These are phyloP conservation scores for Fraxinus platypoda DNA, from an alignment of 305 asterid genomes.

Conservation along the genomic window DNA sequence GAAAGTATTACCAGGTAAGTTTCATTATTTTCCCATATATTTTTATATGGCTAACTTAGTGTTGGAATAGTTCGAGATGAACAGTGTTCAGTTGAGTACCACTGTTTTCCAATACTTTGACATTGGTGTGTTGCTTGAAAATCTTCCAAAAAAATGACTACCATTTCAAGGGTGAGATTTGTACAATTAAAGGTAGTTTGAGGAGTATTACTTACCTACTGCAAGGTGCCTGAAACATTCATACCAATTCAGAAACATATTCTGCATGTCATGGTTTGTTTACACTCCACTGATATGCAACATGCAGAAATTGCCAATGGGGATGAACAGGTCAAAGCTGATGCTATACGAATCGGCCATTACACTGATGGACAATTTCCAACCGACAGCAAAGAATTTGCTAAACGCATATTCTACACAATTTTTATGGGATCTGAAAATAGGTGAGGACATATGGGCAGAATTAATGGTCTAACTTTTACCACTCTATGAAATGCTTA, in stretches of 20 bases:
- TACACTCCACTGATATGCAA: conserved; percentile 15
- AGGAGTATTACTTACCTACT: conserved; percentile 5
- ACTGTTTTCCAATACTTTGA: not conserved
- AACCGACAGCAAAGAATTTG: conserved; percentile 83
- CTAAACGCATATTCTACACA: conserved; percentile 84
- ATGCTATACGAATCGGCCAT: conserved; percentile 85
- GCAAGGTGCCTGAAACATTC: conserved; percentile 11
- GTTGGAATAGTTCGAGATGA: not conserved
- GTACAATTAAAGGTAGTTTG: not conserved
- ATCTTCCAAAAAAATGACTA: conserved; percentile 4
- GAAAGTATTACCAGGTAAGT: not conserved
- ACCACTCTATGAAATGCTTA: conserved; percentile 1
- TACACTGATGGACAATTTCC: conserved; percentile 79
- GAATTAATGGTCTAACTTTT: not conserved
- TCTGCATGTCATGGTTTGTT: conserved; percentile 7
- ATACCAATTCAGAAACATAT: not conserved
- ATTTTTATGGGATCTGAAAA: conserved; percentile 95
- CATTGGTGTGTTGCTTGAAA: not conserved
- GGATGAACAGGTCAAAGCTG: conserved; percentile 85
- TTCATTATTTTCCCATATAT: not conserved
- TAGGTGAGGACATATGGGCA: conserved; percentile 46
- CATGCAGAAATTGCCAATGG: conserved; percentile 73
- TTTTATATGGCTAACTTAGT: conserved; percentile 1
- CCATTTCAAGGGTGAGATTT: not conserved
- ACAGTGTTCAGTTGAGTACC: not conserved